Percentiles rank a stretch among this genome's conserved stretches.
These are phyloP conservation scores for Neckera pumila DNA, from an alignment of 225 moss, liverwort and hornwort species.

Conservation along the genomic window DNA sequence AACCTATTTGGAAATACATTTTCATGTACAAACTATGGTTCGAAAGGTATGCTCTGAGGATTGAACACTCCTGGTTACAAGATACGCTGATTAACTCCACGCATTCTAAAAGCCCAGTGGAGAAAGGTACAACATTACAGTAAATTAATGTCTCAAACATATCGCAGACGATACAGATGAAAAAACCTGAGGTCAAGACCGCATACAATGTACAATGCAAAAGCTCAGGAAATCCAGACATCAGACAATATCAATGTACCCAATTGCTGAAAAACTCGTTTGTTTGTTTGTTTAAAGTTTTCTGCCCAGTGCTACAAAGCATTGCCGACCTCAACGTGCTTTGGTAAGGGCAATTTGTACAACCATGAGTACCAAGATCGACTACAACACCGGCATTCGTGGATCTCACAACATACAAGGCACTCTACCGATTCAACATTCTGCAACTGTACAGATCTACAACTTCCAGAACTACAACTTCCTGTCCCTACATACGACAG, in stretches of 20 bases:
- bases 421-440: slow-evolving; percentile 9
- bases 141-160: no score
- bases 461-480: not conserved
- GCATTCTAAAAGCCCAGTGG: not conserved
- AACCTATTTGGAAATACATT: no score
- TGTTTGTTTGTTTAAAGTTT: not conserved
- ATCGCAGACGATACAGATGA: not conserved
- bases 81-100: not conserved
- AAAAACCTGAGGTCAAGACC: not conserved
- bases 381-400: not conserved
- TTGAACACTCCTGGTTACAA: not conserved
- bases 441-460: slow-evolving; percentile 30
- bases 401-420: slow-evolving; percentile 17
- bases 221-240: not conserved
- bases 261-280: not conserved
- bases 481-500: not conserved
- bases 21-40: no score
- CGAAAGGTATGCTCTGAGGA: no score
- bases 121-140: no score
- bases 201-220: no score
- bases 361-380: slow-evolving; percentile 6
- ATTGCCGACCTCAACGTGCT: not conserved
- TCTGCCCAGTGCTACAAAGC: slow-evolving; percentile 6
- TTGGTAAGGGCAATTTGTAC: slow-evolving; percentile 28
- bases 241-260: not conserved